Evolutionary conservation across 306 rosid genomes (phyloP).

Genomic region (Senna tora): DNA sequence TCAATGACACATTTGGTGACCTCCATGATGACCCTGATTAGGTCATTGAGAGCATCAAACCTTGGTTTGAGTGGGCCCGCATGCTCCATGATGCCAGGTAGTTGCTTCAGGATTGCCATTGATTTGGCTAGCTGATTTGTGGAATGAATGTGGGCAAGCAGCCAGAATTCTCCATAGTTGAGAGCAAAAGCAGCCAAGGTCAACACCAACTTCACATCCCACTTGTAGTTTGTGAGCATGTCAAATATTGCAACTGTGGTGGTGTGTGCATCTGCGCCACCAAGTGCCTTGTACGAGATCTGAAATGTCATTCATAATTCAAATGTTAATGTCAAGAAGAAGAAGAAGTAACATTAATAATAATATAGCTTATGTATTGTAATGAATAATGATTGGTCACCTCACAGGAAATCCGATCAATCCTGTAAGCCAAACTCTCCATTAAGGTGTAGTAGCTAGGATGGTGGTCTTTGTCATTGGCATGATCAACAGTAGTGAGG

Average conservation of each 20-base stretch:
- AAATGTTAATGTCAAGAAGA: too few relatives aligned
- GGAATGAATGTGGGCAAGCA: conserved; percentile 51
- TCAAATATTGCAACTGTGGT: conserved; percentile 49
- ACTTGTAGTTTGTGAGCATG: conserved; percentile 45
- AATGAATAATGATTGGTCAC: conserved; percentile 33
- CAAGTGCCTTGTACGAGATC: conserved; percentile 49
- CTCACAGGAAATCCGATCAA: conserved; percentile 64
- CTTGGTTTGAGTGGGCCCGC: conserved; percentile 40
- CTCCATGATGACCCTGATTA: conserved; percentile 44
- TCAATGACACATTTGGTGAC: conserved; percentile 50
- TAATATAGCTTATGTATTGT: background rate
- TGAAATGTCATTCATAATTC: conserved; percentile 39
- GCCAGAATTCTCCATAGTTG: conserved; percentile 54
- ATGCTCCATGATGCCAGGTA: conserved; percentile 54
- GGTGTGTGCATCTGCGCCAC: conserved; percentile 52
- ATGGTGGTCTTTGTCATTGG: conserved; percentile 46
- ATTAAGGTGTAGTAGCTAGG: conserved; percentile 41
- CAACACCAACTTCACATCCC: conserved; percentile 60
- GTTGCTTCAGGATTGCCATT: conserved; percentile 54
- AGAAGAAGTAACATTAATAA: too few relatives aligned
- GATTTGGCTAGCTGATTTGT: conserved; percentile 54
- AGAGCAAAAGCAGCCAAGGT: conserved; percentile 54
- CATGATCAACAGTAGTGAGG: conserved; percentile 34
- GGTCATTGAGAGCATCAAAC: conserved; percentile 57
- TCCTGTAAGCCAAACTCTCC: conserved; percentile 53